Evolutionary conservation across 2,329 filamentous ascomycete species (phyloP), one percentile per base, ranked within the genome.

Genomic region (Fusarium marasasianum): DNA sequence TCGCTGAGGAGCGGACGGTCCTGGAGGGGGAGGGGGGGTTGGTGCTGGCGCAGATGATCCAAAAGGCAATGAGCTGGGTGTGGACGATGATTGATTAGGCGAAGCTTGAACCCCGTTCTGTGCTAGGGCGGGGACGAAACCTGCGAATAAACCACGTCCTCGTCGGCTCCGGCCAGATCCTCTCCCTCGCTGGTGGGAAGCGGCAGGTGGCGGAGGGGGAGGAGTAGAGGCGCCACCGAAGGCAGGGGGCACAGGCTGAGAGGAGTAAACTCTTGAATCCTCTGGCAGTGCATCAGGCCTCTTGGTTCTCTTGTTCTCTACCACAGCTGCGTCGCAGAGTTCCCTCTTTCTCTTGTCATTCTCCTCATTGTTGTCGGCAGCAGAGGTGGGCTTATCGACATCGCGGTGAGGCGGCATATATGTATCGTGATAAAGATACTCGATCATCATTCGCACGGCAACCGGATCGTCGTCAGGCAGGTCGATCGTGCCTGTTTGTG

Each of bases 341-440:
- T 56, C 29, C 54, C 8, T 44, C 11, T 29, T 29, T 11, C 3
- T 29, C 29, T 10, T 29, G 24, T 24, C 24, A 4, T 4, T 24
- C 24, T 24, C 24, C 24, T 24, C 24, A 24, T 24, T 24, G 24
- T 24, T 24, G 24, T 24, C 24, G 24, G 24, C 4, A 24, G 24
- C 24, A 24, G 24, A 24, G 4, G 24, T 24, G 24, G 24, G 24
- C 24, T 3, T 24, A 24, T 4, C 24, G 24, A 24, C 24, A 24
- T 24, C 24, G 4, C 24, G 24, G 24, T 24, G 3, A 24, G 24
- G 24, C 24, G 26, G 26, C 26, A 5, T 1, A 26, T 26, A 26
- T 15, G 70, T 35, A 7, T 62, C 45, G 13, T 55, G 41, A 22
- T 73, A 73, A 1, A 73, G 50, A 12, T 71, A 68, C 4, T 71